phyloP scores from a whole-genome alignment of 495 filamentous ascomycete species.

The Daldinia loculata region DNA sequence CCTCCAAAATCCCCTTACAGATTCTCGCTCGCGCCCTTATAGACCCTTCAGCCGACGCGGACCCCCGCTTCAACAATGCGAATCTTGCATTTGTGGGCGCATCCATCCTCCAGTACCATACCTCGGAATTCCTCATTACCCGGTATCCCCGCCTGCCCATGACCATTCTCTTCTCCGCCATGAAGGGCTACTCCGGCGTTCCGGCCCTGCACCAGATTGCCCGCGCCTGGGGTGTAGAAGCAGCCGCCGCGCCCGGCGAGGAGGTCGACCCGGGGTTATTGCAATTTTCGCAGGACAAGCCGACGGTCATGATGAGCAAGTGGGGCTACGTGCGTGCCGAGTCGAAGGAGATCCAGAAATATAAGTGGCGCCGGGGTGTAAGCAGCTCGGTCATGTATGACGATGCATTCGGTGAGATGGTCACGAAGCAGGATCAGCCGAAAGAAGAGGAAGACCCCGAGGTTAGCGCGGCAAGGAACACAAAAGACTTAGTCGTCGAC shows the following conservation, averaged over 20 bases:
- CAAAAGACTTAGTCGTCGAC: slow-evolving; percentile 28
- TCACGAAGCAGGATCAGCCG: slow-evolving; percentile 31
- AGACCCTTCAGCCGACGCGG: slow-evolving; percentile 79
- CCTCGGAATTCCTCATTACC: slow-evolving; percentile 84
- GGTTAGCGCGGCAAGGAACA: slow-evolving; percentile 40
- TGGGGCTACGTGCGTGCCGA: slow-evolving; percentile 55
- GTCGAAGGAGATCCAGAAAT: slow-evolving; percentile 48
- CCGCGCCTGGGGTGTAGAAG: slow-evolving; percentile 88
- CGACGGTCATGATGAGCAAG: slow-evolving; percentile 61
- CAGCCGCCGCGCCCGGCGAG: slow-evolving; percentile 79
- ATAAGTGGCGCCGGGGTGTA: slow-evolving; percentile 73
- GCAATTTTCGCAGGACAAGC: slow-evolving; percentile 72
- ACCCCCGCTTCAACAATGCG: slow-evolving; percentile 80
- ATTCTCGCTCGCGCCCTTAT: slow-evolving; percentile 87
- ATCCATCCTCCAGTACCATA: slow-evolving; percentile 84
- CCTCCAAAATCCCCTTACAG: slow-evolving; percentile 81
- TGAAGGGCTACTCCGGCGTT: slow-evolving; percentile 81
- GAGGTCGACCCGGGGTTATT: slow-evolving; percentile 95
- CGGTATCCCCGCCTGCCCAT: slow-evolving; percentile 90
- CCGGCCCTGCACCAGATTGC: slow-evolving; percentile 74
- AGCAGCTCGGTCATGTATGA: slow-evolving; percentile 77
- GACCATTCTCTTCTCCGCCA: slow-evolving; percentile 79
- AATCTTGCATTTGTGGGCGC: slow-evolving; percentile 83
- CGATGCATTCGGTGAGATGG: slow-evolving; percentile 77
- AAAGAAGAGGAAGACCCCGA: slow-evolving; percentile 25